Conservation (phyloP, 2,329 filamentous ascomycete species). For the Talaromyces albobiverticillius region DNA sequence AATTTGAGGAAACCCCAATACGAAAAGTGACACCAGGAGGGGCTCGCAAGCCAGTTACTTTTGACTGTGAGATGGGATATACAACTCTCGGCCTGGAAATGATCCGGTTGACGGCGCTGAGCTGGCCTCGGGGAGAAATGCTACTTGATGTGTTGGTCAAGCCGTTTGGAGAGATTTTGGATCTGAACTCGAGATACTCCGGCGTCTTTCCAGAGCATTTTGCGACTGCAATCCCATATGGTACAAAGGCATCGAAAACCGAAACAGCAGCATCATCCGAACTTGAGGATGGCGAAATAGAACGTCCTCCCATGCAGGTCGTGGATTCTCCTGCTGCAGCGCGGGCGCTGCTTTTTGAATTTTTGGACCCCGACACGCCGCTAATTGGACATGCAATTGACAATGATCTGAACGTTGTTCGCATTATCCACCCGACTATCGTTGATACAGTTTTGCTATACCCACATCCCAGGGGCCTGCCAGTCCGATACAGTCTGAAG, state of each 20-base stretch:
- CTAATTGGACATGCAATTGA: slow-evolving; percentile 92
- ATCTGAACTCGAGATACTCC: slow-evolving; percentile 89
- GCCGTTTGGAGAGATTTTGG: slow-evolving; percentile 78
- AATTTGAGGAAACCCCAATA: slow-evolving; percentile 72
- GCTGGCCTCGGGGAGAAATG: slow-evolving; percentile 74
- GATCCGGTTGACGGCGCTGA: slow-evolving; percentile 81
- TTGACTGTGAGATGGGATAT: slow-evolving; percentile 98
- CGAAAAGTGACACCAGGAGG: slow-evolving; percentile 27
- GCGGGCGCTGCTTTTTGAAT: slow-evolving; percentile 71
- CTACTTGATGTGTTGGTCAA: slow-evolving; percentile 82
- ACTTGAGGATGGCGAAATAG: slow-evolving; percentile 19
- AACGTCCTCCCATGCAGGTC: slow-evolving; percentile 59
- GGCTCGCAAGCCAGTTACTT: slow-evolving; percentile 59
- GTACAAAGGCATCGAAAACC: slow-evolving; percentile 23
- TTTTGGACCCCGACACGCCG: slow-evolving; percentile 73
- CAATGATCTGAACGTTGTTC: slow-evolving; percentile 84
- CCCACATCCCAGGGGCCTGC: slow-evolving; percentile 73
- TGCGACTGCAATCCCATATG: slow-evolving; percentile 61
- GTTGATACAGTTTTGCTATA: slow-evolving; percentile 84
- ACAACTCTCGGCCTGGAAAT: slow-evolving; percentile 86
- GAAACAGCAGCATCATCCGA: slow-evolving; percentile 18
- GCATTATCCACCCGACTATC: slow-evolving; percentile 79
- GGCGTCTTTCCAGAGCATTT: slow-evolving; percentile 80
- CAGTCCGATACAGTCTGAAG: slow-evolving; percentile 75
- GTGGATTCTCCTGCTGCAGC: slow-evolving; percentile 73